These are phyloP conservation scores for Penicillium ochrochloron DNA, from an alignment of 495 filamentous ascomycete genomes.

Conservation along the genomic window DNA sequence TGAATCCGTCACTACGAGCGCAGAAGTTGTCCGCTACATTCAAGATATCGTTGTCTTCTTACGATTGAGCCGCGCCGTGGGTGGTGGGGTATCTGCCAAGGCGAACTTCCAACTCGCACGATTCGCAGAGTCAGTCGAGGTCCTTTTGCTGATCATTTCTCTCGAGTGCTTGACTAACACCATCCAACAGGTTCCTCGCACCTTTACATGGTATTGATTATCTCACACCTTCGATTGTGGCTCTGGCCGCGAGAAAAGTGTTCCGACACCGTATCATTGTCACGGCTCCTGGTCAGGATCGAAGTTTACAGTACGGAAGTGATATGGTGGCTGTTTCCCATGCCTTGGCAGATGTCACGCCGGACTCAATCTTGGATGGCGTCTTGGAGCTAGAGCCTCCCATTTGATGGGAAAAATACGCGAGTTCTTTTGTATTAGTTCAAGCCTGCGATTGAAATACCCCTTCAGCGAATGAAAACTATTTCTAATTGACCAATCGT, in stretches of 20 bases:
- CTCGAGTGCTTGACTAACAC: not conserved
- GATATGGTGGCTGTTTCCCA: conserved; percentile 67
- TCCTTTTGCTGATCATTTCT: not conserved
- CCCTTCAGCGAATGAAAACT: not conserved
- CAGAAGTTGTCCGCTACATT: conserved; percentile 78
- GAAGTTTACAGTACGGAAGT: conserved; percentile 94
- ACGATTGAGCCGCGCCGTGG: conserved; percentile 81
- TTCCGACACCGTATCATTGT: conserved; percentile 84
- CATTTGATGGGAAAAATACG: too few species aligned
- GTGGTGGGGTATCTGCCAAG: conserved; percentile 72
- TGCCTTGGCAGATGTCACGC: conserved; percentile 67
- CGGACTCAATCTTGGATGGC: conserved; percentile 83
- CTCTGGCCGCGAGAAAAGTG: conserved; percentile 83
- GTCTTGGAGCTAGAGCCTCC: conserved; percentile 77
- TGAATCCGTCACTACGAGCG: conserved; percentile 49
- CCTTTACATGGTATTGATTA: conserved; percentile 80
- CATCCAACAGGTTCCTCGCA: conserved; percentile 59
- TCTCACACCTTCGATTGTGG: conserved; percentile 82
- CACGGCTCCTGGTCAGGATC: conserved; percentile 68
- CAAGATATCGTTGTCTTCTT: conserved; percentile 86
- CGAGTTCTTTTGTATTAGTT: too few species aligned
- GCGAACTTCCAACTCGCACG: conserved; percentile 77
- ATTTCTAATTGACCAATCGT: not conserved
- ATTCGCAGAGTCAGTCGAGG: conserved; percentile 60
- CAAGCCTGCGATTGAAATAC: not conserved